Evolutionary conservation across 345 rosid species (phyloP), one percentile per base, ranked within the genome.

Genomic region (Trapa incisa): DNA sequence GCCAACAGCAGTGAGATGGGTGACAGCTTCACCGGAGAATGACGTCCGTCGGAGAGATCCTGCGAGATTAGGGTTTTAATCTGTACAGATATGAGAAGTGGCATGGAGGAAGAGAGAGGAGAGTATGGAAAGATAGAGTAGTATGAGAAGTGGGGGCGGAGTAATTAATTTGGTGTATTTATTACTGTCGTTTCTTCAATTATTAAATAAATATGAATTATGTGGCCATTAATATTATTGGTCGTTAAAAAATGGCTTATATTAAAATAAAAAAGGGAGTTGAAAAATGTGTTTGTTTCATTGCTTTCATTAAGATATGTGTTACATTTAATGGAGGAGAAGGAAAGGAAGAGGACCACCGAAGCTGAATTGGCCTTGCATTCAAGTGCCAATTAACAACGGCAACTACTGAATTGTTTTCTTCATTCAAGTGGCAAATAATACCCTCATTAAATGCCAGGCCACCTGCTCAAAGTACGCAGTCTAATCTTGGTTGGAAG

Each of bases 61-160:
- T 52, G 15, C 29, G 73, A 15, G 36, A 6, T 65, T 71, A 65
- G 68, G 73, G 68, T 57, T 65, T 9, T 42, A 64, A 22, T 39
- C 43, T 16, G 29, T 42, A 15, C 37, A 65, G 64, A 65, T 68
- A 41, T 54, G 17, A 37, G 61, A 36, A 15, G 64, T 10, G 17
- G 58, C n/a, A n/a, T n/a, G n/a, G n/a, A n/a, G n/a, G n/a, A n/a
- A n/a, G n/a, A n/a, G n/a, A n/a, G n/a, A n/a, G n/a, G n/a, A n/a
- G n/a, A n/a, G n/a, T 36, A 38, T 6, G 58, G n/a, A 41, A 35
- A 29, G 33, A 57, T 22, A 22, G 29, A 22, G 29, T 22, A 0
- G 29, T 22, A 22, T 22, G 29, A 22, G 29, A 22, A 22, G 29
- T 22, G 65, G 45, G 35, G 54, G 29, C 0, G 32, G 66, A 45